A percentile compares a stretch with the other conserved stretches of the same genome.
These are phyloP conservation scores for Piper longum DNA, from an alignment of 164 flowering plant species.

Conservation along the genomic window DNA sequence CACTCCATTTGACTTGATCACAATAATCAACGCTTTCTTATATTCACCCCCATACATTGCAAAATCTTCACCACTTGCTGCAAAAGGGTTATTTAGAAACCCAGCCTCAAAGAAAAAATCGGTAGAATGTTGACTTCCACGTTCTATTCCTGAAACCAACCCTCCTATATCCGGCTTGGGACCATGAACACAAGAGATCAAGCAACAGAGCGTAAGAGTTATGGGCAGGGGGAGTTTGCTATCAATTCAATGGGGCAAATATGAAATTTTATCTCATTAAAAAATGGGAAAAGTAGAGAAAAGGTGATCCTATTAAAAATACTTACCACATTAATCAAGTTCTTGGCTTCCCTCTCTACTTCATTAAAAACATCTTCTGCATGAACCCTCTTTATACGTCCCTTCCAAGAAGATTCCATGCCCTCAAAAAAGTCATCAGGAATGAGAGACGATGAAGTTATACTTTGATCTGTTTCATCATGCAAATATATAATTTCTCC, in stretches of 20 bases:
- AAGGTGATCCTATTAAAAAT: background rate
- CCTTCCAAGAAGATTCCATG: conserved; percentile 88
- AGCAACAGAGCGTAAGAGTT: no score
- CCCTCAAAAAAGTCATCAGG: conserved; percentile 83
- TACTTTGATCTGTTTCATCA: conserved; percentile 53
- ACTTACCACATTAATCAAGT: conserved; percentile 64
- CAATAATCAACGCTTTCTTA: no score
- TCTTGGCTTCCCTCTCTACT: conserved; percentile 69
- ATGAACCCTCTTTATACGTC: conserved; percentile 77
- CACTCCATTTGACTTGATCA: no score
- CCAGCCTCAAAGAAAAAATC: no score
- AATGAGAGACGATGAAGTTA: conserved; percentile 33
- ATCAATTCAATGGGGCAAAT: background rate
- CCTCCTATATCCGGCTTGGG: no score
- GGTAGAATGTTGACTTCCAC: no score
- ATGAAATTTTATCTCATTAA: no score
- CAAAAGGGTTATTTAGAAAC: no score
- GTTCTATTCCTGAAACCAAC: no score
- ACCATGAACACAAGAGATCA: no score
- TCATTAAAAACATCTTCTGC: conserved; percentile 48
- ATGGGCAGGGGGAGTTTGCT: background rate
- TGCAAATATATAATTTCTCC: conserved; percentile 57
- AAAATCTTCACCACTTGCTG: no score
- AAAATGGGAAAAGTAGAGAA: background rate
- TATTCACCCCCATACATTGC: no score